A percentile compares a stretch with the other conserved stretches of the same genome.
Evolutionary conservation across 148 eudicot species (phyloP).

Genomic region (Amaranthus palmeri): DNA sequence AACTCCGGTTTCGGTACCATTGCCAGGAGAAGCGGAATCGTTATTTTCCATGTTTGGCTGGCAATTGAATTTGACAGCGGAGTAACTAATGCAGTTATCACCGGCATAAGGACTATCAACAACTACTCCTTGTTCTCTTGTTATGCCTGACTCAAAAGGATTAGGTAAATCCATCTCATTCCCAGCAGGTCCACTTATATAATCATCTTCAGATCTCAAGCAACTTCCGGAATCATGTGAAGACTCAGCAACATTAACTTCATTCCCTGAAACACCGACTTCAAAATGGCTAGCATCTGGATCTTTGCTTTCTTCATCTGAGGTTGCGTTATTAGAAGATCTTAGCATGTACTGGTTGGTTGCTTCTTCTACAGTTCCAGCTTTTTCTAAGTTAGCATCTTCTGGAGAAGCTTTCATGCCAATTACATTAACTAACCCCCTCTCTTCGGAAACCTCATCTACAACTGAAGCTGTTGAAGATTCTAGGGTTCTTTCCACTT

Average conservation of each 20-base stretch:
- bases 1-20: constrained; percentile 22
- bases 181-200: constrained; percentile 9
- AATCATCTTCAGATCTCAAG: constrained; percentile 21
- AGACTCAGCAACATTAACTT: constrained; percentile 12
- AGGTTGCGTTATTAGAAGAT: constrained; percentile 5
- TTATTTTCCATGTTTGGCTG: constrained; percentile 13
- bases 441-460: constrained; percentile 22
- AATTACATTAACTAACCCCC: constrained; percentile 20
- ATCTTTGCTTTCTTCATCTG: constrained; percentile 4
- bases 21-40: constrained; percentile 9
- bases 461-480: constrained; percentile 4
- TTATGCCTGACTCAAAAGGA: constrained; percentile 15
- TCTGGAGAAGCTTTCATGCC: constrained; percentile 19
- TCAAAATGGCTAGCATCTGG: constrained; percentile 2
- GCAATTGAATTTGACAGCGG: constrained; percentile 17
- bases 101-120: constrained; percentile 14
- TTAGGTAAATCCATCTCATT: constrained; percentile 17
- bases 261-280: constrained; percentile 15
- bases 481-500: constrained; percentile 19
- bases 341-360: constrained; percentile 1
- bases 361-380: constrained; percentile 13
- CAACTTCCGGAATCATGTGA: constrained; percentile 13
- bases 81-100: constrained; percentile 1
- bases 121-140: constrained; percentile 9
- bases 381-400: constrained; percentile 15